Evolutionary conservation across 768 basidiomycete species (phyloP), one percentile per base, ranked within the genome.

Genomic region (Hericium erinaceus): DNA sequence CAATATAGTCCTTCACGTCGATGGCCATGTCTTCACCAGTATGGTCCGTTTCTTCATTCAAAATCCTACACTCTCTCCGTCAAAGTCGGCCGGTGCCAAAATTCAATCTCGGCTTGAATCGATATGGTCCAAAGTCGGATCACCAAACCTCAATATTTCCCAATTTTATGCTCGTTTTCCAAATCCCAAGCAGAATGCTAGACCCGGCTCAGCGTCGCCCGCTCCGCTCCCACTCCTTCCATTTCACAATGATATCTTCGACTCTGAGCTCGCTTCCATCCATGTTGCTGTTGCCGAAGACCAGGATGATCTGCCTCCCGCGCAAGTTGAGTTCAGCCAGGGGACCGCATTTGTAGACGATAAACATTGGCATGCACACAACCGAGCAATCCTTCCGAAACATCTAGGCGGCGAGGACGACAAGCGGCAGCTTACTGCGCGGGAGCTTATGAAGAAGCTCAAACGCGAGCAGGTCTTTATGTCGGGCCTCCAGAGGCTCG

Each of bases 331-430:
- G 49, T 77, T 80, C 61, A 73, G 70, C 2, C 61, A 59, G 6
- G 72, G 70, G 10, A 70, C 69, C 9, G 62, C 72, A 9, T 82
- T 80, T 66, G 64, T 68, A 5, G 85, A 86, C 60, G 75, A 73
- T 0, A 72, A 67, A 16, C 84, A 85, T 63, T 85, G 85, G 85
- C 85, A 86, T 61, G 80, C 75, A 55, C 67, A 70, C 54, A 66
- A 68, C 44, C 77, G 69, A 37, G 55, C 78, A 0, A 72, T 85
- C 20, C 65, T 87, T 1, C 83, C 84, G 3, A 71, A 74, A 18
- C 76, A 82, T 65, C 71, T 80, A 0, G 83, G 82, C 2, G 82
- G 82, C 1, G 72, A 74, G 15, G 66, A 68, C 7, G 51, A 64
- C 2, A 66, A 71, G 54, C 65, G 65, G 1, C 65, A 66, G 1